A percentile compares a stretch with the other conserved stretches of the same genome.
These are phyloP conservation scores for Skeletonema marinoi DNA, from an alignment of 108 stramenopile species.

Conservation along the genomic window DNA sequence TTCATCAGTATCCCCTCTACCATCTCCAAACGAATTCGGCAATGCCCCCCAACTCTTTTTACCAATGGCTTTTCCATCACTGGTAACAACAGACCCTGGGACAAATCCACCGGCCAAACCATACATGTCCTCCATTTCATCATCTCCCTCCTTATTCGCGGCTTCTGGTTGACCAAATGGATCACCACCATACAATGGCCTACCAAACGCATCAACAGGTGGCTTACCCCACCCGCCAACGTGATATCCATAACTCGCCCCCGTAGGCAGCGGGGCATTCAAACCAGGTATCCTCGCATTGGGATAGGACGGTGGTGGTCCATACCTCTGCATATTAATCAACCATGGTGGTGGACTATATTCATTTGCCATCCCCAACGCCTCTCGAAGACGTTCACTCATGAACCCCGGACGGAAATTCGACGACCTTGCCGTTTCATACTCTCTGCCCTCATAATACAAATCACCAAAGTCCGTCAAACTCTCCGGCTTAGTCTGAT, in stretches of 20 bases:
- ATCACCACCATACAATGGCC: conserved; percentile 93
- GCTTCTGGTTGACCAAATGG: conserved; percentile 70
- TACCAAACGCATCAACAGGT: conserved; percentile 92
- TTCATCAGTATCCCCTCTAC: conserved; percentile 63
- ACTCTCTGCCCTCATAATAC: conserved; percentile 98
- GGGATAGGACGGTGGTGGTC: conserved; percentile 96
- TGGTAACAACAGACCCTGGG: conserved; percentile 58
- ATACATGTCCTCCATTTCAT: conserved; percentile 38
- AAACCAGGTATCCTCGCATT: conserved; percentile 93
- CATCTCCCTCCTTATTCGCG: conserved; percentile 26
- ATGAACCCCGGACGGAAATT: conserved; percentile 69
- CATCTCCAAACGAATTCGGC: conserved; percentile 59
- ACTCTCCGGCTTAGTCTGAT: conserved; percentile 93
- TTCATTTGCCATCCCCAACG: conserved; percentile 87
- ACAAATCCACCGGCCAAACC: conserved; percentile 35
- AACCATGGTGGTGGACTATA: conserved; percentile 97
- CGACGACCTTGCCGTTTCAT: conserved; percentile 72
- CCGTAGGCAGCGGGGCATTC: conserved; percentile 94
- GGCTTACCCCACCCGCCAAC: conserved; percentile 98
- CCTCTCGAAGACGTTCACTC: conserved; percentile 73
- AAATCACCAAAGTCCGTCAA: conserved; percentile 90
- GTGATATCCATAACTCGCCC: conserved; percentile 95
- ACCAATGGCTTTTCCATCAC: conserved; percentile 76
- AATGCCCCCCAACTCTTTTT: conserved; percentile 82
- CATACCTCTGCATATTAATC: conserved; percentile 99